These are phyloP conservation scores for Ustilago loliicola DNA, from an alignment of 1,284 basidiomycete species.

Conservation along the genomic window DNA sequence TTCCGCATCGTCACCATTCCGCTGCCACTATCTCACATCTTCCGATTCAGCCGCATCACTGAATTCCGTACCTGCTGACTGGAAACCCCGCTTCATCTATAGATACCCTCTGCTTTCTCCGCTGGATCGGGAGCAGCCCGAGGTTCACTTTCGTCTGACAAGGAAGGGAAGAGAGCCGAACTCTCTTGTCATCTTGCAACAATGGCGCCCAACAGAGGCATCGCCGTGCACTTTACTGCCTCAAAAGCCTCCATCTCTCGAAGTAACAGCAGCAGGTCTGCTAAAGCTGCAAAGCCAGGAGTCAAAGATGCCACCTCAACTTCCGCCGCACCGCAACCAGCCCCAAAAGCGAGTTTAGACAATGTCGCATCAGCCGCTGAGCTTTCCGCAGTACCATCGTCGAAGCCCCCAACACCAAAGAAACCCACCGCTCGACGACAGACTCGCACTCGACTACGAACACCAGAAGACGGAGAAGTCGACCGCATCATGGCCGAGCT, in stretches of 20 bases:
- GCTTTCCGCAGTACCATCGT: not conserved
- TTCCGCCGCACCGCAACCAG: not conserved
- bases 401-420: slow-evolving; percentile 14
- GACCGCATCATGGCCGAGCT: slow-evolving; percentile 46
- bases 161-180: not conserved
- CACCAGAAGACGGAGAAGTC: slow-evolving; percentile 45
- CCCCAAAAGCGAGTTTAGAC: not conserved
- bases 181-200: not conserved
- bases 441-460: slow-evolving; percentile 29
- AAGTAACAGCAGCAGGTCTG: slow-evolving; percentile 15
- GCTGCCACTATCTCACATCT: not conserved
- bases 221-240: slow-evolving; percentile 40
- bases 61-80: not conserved
- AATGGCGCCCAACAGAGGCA: slow-evolving; percentile 40
- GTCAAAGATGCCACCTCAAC: slow-evolving; percentile 10
- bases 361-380: not conserved
- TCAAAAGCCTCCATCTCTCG: slow-evolving; percentile 34
- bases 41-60: not conserved
- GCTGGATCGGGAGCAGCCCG: not conserved
- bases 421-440: slow-evolving; percentile 20
- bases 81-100: not conserved
- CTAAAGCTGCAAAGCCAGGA: slow-evolving; percentile 18
- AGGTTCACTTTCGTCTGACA: not conserved
- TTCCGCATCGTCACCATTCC: slow-evolving; percentile 2
- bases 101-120: not conserved